Evolutionary conservation across 179 eudicot species (phyloP).

Genomic region (Gypsophila paniculata): DNA sequence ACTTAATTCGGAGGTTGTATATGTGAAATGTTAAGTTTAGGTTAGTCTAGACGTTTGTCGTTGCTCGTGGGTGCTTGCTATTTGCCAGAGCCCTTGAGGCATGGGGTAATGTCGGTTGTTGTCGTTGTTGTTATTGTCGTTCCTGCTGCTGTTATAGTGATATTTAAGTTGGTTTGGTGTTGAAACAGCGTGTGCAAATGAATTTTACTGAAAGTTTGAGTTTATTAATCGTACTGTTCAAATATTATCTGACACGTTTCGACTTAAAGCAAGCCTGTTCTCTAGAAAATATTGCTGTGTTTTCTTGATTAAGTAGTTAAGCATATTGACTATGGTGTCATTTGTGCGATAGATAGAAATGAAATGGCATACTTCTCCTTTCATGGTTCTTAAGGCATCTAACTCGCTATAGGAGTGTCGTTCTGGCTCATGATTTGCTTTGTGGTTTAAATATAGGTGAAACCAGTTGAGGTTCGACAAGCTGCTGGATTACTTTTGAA

Average conservation of each 20-base stretch:
- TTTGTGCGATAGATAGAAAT: neutral
- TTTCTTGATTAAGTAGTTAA: neutral
- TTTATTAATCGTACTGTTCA: neutral
- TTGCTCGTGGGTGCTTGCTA: neutral
- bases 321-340: neutral
- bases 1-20: neutral
- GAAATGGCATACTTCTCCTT: neutral
- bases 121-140: neutral
- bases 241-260: neutral
- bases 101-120: no score
- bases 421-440: neutral
- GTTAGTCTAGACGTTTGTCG: neutral
- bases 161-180: neutral
- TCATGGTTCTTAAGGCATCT: neutral
- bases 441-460: conserved; percentile 47
- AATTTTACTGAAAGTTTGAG: no score
- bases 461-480: conserved; percentile 75
- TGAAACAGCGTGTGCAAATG: neutral
- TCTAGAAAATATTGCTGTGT: neutral
- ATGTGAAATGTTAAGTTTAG: neutral
- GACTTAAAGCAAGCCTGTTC: neutral
- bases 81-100: no score
- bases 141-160: neutral
- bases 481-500: conserved; percentile 94
- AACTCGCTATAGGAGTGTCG: neutral